These are phyloP conservation scores for Crassisporium funariophilum DNA, from an alignment of 768 basidiomycete genomes.

Conservation along the genomic window DNA sequence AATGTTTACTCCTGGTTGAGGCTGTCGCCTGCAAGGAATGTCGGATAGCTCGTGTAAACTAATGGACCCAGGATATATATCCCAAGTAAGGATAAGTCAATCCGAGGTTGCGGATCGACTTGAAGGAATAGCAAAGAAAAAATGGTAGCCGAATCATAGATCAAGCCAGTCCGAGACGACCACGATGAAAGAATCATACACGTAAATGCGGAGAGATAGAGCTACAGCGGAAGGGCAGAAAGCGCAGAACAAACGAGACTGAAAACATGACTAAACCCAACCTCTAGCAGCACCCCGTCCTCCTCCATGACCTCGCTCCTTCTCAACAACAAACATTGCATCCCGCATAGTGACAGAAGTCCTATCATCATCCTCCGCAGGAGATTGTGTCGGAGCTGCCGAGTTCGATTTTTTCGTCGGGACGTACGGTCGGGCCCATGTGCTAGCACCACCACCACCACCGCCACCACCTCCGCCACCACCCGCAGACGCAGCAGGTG, in stretches of 20 bases:
- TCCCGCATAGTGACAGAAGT: slow-evolving; percentile 71
- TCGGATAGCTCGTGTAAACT: too few relatives aligned
- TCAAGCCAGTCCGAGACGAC: too few relatives aligned
- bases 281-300: slow-evolving; percentile 76
- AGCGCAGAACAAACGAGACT: background rate
- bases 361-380: slow-evolving; percentile 59
- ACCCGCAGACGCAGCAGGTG: slow-evolving; percentile 22
- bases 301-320: slow-evolving; percentile 81
- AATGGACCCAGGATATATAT: too few relatives aligned
- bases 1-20: too few relatives aligned
- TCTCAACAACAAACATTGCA: slow-evolving; percentile 84
- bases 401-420: slow-evolving; percentile 48
- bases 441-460: slow-evolving; percentile 30
- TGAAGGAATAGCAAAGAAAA: too few relatives aligned
- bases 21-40: too few relatives aligned
- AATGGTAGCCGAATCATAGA: too few relatives aligned
- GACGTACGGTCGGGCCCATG: slow-evolving; percentile 68
- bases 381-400: slow-evolving; percentile 30
- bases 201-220: background rate
- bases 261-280: slow-evolving; percentile 18
- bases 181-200: too few relatives aligned
- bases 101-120: too few relatives aligned
- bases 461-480: background rate
- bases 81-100: too few relatives aligned
- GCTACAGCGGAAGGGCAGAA: background rate